These are phyloP conservation scores for Wallacemonas sp. DNA, from an alignment of 208 protist species.

Conservation along the genomic window DNA sequence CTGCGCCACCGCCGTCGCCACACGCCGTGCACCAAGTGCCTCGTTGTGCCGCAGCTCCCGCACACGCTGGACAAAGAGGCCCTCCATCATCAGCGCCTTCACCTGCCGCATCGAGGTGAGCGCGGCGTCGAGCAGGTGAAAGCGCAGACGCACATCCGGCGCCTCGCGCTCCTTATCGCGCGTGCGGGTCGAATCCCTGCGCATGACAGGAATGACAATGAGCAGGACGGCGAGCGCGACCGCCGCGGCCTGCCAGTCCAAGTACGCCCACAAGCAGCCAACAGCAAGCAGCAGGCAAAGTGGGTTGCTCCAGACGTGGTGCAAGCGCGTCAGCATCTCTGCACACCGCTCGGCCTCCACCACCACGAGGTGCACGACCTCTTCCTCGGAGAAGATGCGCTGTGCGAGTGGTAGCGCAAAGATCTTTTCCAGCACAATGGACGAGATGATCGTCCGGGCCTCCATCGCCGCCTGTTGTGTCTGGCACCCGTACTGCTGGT, in stretches of 20 bases:
- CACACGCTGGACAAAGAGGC: constrained; percentile 32
- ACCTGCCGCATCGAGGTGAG: constrained; percentile 48
- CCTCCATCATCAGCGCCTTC: constrained; percentile 59
- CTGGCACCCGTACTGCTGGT: constrained; percentile 47
- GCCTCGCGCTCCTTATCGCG: constrained; percentile 32
- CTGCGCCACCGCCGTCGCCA: constrained; percentile 19
- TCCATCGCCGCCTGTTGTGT: constrained; percentile 48
- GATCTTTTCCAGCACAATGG: constrained; percentile 64
- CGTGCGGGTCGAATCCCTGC: constrained; percentile 18
- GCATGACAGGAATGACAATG: constrained; percentile 37
- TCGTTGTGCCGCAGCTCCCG: constrained; percentile 29
- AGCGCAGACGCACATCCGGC: constrained; percentile 25
- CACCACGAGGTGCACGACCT: constrained; percentile 51
- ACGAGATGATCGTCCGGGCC: constrained; percentile 45
- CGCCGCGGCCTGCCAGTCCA: constrained; percentile 38
- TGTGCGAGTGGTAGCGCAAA: constrained; percentile 61
- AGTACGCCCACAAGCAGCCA: constrained; percentile 40
- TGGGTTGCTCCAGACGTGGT: constrained; percentile 59
- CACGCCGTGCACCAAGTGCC: constrained; percentile 23
- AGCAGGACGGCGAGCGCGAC: constrained; percentile 30
- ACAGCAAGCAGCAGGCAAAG: constrained; percentile 31
- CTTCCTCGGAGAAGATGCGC: constrained; percentile 51
- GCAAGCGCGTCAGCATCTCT: constrained; percentile 39
- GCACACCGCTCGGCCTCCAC: constrained; percentile 46
- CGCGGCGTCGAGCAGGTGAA: constrained; percentile 40